Base-by-base conservation (phyloP, 1,139 yeast genomes). In the Hyphopichia fennica region DNA sequence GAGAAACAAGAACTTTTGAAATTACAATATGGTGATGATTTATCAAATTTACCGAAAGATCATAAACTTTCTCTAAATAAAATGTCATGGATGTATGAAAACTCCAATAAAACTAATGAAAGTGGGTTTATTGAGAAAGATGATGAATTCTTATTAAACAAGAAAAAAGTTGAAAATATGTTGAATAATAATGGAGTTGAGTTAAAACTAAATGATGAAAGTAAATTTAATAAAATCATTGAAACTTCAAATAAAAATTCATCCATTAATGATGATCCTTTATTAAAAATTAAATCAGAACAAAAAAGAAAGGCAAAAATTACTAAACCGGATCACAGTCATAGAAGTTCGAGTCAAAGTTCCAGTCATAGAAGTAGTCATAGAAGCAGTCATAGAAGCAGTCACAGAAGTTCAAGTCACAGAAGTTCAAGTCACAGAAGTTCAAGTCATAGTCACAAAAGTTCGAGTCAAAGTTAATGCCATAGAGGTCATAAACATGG, bases 41-140 rank as follows among this genome's bases (percentile, higher is more conserved):
- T 59, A 37, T 44, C 51, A 50, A 68, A 45, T 49, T 63, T 56
- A 54, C 74, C 67, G 14, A 51, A 60, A 20, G 57, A 57, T 14
- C 73, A 72, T 15, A 81, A 79, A 33, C 63, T 74, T 41, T 71
- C 72, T 44, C 63, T 75, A 23, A 69, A 64, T 38, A 80, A 79
- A 46, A 65, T 89, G 41, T 86, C 81, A 42, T 91, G 97, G 97
- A 90, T 91, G 96, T 91, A 91, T 57, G 79, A 85, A 16, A 58
- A 58, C 2, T 35, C 35, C 4, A 36, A 13, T 11, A 32, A 33
- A 14, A 37, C 42, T 39, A 61, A 65, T 37, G 56, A 58, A 14
- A 53, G 62, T 22, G 72, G 72, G 6, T 66, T 67, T 40, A 56
- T 54, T 31, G 72, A 67, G 38, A 58, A 67, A 38, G 66, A 58